phyloP scores from a whole-genome alignment of 148 eudicot species.

The Rhododendron simsii region DNA sequence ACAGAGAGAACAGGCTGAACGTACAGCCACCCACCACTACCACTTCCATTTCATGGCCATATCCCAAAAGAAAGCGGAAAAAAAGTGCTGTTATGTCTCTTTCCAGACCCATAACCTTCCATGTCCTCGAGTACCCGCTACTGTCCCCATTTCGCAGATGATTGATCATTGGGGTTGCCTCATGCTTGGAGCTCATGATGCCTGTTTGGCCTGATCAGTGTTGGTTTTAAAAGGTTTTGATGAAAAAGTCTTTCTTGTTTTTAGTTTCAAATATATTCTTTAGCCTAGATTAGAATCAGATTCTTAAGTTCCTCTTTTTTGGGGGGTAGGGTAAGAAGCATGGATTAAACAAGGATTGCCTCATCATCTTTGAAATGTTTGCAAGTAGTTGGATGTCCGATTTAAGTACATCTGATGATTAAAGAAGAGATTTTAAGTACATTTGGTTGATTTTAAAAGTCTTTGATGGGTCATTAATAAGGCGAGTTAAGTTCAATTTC shows the following conservation, averaged over 20 bases:
- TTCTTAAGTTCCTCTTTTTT: not conserved
- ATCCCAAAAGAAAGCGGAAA: not conserved
- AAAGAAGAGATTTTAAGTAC: not conserved
- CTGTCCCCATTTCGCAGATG: not conserved
- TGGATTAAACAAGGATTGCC: not conserved
- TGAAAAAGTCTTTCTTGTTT: not conserved
- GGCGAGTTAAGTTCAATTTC: not conserved
- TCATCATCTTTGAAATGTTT: not conserved
- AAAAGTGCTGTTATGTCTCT: not conserved
- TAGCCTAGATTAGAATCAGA: not conserved
- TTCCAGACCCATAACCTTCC: conserved; percentile 8
- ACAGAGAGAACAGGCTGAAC: not conserved
- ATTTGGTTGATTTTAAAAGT: not conserved
- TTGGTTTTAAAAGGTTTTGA: not conserved
- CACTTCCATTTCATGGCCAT: not conserved
- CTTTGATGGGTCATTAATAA: not conserved
- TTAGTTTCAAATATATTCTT: not conserved
- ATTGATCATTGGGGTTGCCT: not conserved
- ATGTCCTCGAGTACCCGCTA: conserved; percentile 8
- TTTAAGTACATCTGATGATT: not conserved
- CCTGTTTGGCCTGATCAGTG: not conserved
- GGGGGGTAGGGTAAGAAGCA: not conserved
- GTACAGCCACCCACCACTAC: not conserved
- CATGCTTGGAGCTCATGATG: conserved; percentile 7
- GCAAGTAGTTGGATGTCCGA: not conserved